Percentiles rank a stretch among this genome's conserved stretches.
Evolutionary conservation across 352 stramenopile species (phyloP).

Genomic region (Phytopythium aichiense): DNA sequence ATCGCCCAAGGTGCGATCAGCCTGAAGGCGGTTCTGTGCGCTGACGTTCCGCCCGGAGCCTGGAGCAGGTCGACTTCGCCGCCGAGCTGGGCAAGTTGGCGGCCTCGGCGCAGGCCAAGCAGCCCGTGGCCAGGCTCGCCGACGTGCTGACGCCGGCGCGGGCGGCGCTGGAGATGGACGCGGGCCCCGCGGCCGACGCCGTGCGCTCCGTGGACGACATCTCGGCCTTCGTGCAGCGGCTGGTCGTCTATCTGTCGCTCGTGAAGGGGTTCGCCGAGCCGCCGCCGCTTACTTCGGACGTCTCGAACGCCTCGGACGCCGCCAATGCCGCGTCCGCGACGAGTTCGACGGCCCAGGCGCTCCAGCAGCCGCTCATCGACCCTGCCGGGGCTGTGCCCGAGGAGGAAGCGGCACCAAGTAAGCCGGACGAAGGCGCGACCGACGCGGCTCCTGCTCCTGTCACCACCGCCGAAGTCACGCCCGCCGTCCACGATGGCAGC

Average conservation of each 20-base stretch:
- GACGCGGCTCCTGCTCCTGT: background rate
- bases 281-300: slow-evolving; percentile 5
- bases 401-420: background rate
- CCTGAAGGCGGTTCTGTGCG: background rate
- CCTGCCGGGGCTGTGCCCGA: background rate
- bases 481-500: background rate
- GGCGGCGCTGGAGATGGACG: slow-evolving; percentile 26
- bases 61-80: slow-evolving; percentile 35
- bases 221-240: slow-evolving; percentile 23
- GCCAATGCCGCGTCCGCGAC: slow-evolving; percentile 10
- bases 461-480: background rate
- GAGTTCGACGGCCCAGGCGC: background rate
- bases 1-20: background rate
- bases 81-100: slow-evolving; percentile 35
- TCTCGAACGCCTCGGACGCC: slow-evolving; percentile 3
- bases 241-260: slow-evolving; percentile 47
- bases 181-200: background rate
- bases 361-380: slow-evolving; percentile 46
- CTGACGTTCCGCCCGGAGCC: background rate
- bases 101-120: slow-evolving; percentile 19
- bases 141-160: slow-evolving; percentile 34
- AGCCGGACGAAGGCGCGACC: background rate
- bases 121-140: slow-evolving; percentile 34
- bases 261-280: slow-evolving; percentile 46
- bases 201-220: slow-evolving; percentile 27